These are phyloP conservation scores for Parachaetomium inaequale DNA, from an alignment of 495 filamentous ascomycete genomes.

Conservation along the genomic window DNA sequence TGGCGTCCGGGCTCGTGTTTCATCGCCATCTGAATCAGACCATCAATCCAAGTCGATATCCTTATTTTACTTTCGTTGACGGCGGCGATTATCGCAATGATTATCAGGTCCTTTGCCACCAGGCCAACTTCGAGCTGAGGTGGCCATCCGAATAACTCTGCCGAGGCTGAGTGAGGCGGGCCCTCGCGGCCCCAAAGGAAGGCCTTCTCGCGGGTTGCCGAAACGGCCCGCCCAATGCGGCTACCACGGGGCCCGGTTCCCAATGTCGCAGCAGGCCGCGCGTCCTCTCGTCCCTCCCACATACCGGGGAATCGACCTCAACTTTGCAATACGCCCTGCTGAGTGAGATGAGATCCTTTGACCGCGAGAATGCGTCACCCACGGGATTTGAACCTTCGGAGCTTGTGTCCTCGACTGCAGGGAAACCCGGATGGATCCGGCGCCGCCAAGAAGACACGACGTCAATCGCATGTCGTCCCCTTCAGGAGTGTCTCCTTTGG, in stretches of 20 bases:
- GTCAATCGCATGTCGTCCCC: neutral
- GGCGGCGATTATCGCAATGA: too few relatives aligned
- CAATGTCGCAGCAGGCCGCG: conserved; percentile 7
- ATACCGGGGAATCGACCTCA: neutral
- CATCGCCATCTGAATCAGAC: conserved; percentile 2
- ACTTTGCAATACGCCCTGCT: too few relatives aligned
- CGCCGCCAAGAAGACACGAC: neutral
- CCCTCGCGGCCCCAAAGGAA: too few relatives aligned
- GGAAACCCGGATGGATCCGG: neutral
- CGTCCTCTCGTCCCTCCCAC: neutral
- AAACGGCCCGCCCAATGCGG: neutral
- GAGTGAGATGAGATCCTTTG: neutral
- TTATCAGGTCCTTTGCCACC: too few relatives aligned
- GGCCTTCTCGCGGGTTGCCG: too few relatives aligned
- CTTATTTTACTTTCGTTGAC: too few relatives aligned
- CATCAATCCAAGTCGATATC: neutral
- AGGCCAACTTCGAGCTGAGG: too few relatives aligned
- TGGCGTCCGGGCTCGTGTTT: neutral
- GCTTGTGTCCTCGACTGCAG: neutral
- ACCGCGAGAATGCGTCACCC: neutral
- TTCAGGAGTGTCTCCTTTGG: neutral
- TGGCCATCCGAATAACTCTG: too few relatives aligned
- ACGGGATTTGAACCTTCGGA: neutral
- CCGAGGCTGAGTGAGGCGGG: too few relatives aligned
- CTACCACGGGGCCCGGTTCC: too few relatives aligned